Base-by-base conservation (phyloP, 1,139 yeast species). In the Debaryomyces fabryi region DNA sequence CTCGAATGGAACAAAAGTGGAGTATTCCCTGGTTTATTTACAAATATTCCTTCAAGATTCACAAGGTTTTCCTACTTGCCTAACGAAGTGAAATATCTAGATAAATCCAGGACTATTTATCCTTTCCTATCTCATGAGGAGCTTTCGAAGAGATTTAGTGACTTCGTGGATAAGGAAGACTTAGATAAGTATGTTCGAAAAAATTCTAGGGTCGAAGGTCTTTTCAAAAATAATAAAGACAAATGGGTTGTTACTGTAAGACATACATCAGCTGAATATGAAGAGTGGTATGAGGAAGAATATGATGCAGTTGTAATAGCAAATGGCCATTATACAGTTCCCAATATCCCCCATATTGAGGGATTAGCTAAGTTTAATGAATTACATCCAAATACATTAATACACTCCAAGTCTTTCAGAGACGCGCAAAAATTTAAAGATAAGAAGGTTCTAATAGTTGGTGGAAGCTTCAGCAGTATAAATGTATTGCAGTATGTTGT, bases 391-490 rank as follows among this genome's bases (percentile, higher is more conserved):
- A 74, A 71, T 2, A 62, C 75, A 6, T 68, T 86, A 2, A 60
- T 72, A 18, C 95, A 88, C 64, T 75, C 91, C 15, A 83, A 82
- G 58, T 67, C 77, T 25, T 88, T 79, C 63, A 73, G 85, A 51
- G 71, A 69, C 13, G 78, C 85, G 3, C 73, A 75, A 4, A 73
- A 68, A 33, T 83, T 69, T 54, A 60, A 60, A 27, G 69, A 67
- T 46, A 69, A 78, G 55, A 71, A 71, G 20, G 76, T 79, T 3
- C 59, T 81, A 46, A 65, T 80, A 34, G 70, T 81, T 40, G 85
- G 85, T 2, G 79, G 82, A 0, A 72, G 80, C 35, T 67, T 80
- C 36, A 73, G 80, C 54, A 75, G 83, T 3, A 68, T 76, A 29
- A 83, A 81, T 59, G 60, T 79, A n/a, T 63, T 78, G 15, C 84